These are phyloP conservation scores for Gillenia trifoliata DNA, from an alignment of 306 rosid species.

Conservation along the genomic window DNA sequence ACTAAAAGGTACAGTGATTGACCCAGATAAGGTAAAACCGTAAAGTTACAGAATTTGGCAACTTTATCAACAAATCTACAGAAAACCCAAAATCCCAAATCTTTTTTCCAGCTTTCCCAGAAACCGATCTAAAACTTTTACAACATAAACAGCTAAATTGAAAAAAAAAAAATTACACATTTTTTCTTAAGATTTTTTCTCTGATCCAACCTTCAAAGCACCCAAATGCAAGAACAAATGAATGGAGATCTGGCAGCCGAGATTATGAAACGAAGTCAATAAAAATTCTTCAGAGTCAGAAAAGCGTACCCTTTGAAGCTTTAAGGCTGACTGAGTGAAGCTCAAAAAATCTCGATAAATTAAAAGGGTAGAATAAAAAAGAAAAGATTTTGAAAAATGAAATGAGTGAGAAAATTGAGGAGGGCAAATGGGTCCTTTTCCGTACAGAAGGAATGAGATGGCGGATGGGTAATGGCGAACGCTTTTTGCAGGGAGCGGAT, in stretches of 20 bases:
- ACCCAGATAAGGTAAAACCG: slow-evolving; percentile 5
- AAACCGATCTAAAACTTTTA: slow-evolving; percentile 8
- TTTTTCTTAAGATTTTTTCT: background rate
- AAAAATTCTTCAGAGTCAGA: background rate
- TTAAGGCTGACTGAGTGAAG: slow-evolving; percentile 18
- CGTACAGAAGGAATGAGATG: background rate
- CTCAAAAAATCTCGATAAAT: slow-evolving; percentile 3
- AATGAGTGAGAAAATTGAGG: background rate
- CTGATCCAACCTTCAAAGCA: background rate
- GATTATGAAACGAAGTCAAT: slow-evolving; percentile 1
- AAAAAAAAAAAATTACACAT: background rate
- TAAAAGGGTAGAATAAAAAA: background rate
- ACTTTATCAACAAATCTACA: slow-evolving; percentile 5
- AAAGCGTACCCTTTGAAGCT: slow-evolving; percentile 34
- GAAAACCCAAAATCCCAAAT: background rate
- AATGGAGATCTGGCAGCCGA: slow-evolving; percentile 17
- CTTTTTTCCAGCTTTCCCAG: slow-evolving; percentile 1
- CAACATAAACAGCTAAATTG: background rate
- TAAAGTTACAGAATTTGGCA: background rate
- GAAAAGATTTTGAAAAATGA: background rate
- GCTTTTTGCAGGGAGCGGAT: slow-evolving; percentile 1
- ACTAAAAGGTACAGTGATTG: background rate
- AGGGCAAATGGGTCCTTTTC: background rate
- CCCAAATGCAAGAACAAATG: background rate
- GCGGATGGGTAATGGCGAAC: background rate